A percentile compares a stretch with the other conserved stretches of the same genome.
Evolutionary conservation across 129 eudicot species (phyloP).

Genomic region (Escallonia rubra): DNA sequence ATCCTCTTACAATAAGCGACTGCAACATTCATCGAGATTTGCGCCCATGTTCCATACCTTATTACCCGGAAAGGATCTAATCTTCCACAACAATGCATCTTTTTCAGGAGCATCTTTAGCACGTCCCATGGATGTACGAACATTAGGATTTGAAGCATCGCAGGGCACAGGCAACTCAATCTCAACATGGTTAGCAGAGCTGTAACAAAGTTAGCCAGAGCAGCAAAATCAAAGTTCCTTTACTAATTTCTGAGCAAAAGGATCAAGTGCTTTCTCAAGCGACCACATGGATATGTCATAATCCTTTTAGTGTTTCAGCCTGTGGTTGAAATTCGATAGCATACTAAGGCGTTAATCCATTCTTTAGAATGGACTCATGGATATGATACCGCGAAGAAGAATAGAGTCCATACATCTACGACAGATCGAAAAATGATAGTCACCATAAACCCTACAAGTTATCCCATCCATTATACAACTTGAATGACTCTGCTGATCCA

Average conservation of each 20-base stretch:
- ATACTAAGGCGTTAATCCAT: too few relatives aligned
- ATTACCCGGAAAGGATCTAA: constrained; percentile 96
- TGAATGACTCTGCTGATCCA: too few relatives aligned
- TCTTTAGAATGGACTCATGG: too few relatives aligned
- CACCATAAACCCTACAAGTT: too few relatives aligned
- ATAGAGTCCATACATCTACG: background rate
- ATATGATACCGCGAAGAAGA: too few relatives aligned
- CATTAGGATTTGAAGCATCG: constrained; percentile 89
- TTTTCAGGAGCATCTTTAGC: constrained; percentile 96
- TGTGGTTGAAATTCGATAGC: too few relatives aligned
- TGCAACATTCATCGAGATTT: background rate
- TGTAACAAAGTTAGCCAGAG: constrained; percentile 18
- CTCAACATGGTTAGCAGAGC: constrained; percentile 97
- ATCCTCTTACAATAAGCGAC: constrained; percentile 3
- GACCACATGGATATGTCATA: too few relatives aligned
- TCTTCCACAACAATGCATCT: constrained; percentile 87
- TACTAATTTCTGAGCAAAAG: background rate
- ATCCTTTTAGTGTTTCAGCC: background rate
- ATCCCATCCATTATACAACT: too few relatives aligned
- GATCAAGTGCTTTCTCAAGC: background rate
- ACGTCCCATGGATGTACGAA: constrained; percentile 95
- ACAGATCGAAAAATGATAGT: background rate
- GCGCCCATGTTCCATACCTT: constrained; percentile 42
- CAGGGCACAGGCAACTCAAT: constrained; percentile 87
- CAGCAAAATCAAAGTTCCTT: background rate